phyloP scores from a whole-genome alignment of 768 basidiomycete genomes.

The Tylopilus subfusipes region DNA sequence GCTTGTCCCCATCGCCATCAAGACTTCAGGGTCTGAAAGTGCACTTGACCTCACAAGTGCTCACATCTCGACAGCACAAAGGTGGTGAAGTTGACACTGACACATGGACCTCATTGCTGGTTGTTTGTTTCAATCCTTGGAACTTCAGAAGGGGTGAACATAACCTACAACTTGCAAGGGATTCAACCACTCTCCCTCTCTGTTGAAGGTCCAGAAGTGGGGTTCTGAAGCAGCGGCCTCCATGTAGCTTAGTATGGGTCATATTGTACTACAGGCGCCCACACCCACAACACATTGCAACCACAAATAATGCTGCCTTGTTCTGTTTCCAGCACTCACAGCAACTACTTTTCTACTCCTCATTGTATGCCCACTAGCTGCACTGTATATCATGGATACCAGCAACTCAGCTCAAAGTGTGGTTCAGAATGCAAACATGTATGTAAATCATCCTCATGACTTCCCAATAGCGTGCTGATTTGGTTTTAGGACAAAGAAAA shows the following conservation, averaged over 20 bases:
- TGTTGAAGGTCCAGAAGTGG: neutral
- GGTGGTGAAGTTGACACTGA: too few species aligned
- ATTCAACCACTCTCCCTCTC: neutral
- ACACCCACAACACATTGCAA: conserved; percentile 19
- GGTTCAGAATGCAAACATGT: conserved; percentile 1
- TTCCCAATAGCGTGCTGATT: neutral
- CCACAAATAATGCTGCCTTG: conserved; percentile 9
- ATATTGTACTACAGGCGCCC: conserved; percentile 8
- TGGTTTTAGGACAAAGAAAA: conserved; percentile 5
- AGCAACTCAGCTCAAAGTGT: neutral
- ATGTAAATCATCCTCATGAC: neutral
- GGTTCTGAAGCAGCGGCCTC: too few species aligned
- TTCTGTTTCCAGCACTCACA: conserved; percentile 11
- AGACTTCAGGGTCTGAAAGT: neutral
- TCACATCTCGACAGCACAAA: neutral
- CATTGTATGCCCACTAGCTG: neutral
- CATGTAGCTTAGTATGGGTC: too few species aligned
- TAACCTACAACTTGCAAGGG: neutral
- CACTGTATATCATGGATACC: conserved; percentile 5
- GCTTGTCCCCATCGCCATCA: too few species aligned
- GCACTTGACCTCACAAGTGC: neutral
- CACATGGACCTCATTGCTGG: neutral
- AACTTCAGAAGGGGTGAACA: neutral
- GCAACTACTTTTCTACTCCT: neutral
- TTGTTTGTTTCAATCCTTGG: neutral